Evolutionary conservation across 768 basidiomycete species (phyloP).

Genomic region (Rickenella mellea): DNA sequence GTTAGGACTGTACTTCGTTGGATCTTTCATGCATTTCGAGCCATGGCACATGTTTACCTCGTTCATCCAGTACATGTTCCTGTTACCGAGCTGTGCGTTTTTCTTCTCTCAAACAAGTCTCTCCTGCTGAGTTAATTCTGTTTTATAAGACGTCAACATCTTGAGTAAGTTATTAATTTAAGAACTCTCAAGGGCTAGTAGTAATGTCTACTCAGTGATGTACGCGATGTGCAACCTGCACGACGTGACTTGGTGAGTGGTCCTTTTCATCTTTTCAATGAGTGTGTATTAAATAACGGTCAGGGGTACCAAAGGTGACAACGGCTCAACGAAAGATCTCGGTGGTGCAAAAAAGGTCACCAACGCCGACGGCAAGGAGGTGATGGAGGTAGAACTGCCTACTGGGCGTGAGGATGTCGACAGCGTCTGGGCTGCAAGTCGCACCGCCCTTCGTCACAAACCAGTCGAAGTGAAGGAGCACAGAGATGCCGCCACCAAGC

Average conservation of each 20-base stretch:
- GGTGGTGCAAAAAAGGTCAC: conserved; percentile 87
- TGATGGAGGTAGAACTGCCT: conserved; percentile 80
- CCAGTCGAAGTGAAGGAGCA: conserved; percentile 70
- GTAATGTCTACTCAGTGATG: conserved; percentile 44
- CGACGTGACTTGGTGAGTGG: conserved; percentile 66
- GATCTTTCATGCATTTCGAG: conserved; percentile 83
- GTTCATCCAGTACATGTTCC: conserved; percentile 86
- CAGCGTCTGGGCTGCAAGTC: conserved; percentile 74
- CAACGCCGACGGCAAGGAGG: conserved; percentile 73
- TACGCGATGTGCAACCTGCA: conserved; percentile 92
- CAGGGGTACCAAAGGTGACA: conserved; percentile 88
- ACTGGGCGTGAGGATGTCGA: conserved; percentile 83
- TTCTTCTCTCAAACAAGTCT: background rate
- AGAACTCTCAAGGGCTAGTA: background rate
- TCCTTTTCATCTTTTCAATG: too few relatives aligned
- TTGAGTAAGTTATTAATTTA: conserved; percentile 37
- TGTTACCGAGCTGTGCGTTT: conserved; percentile 62
- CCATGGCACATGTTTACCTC: conserved; percentile 98
- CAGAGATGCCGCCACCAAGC: conserved; percentile 81
- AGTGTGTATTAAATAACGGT: too few relatives aligned
- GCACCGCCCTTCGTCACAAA: conserved; percentile 56
- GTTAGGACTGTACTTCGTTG: conserved; percentile 64
- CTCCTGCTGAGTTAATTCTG: conserved; percentile 6
- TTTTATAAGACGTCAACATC: conserved; percentile 59
- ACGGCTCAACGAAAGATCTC: conserved; percentile 78